Evolutionary conservation across 176 grass and related monocot genomes (phyloP), one percentile per base, ranked within the genome.

Genomic region (Oryza glumipatula): DNA sequence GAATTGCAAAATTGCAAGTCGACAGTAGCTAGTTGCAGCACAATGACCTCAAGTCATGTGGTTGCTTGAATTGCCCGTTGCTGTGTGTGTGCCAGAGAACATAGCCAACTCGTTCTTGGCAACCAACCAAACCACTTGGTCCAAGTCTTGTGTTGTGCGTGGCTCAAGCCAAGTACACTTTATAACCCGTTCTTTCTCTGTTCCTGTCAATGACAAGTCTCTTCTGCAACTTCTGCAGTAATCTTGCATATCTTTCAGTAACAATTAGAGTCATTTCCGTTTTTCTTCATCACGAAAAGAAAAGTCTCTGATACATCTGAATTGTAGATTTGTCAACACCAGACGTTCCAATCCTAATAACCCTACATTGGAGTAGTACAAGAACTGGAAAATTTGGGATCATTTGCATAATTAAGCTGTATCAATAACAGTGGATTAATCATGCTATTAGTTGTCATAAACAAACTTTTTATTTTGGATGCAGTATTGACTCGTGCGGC

Each of bases 361-460:
- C 47, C 47, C 47, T 58, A 58, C 54, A 21, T 58, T 58, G 1
- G 30, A 32, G 30, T 58, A 58, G 17, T 58, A 58, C 19, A n/a
- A n/a, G 6, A 58, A 21, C 17, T 58, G 3, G 54, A 15, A 58
- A 58, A 21, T 44, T 7, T 21, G 6, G 19, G 54, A 58, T 3
- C 9, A 21, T 9, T 6, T 9, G 19, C 22, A 23, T 38, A 28
- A 73, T 60, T 19, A 23, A n/a, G 49, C 2, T 63, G n/a, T n/a
- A n/a, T 90, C 83, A 80, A 69, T 8, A 77, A 82, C 74, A 82
- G 83, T 73, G 38, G 19, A 61, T 43, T 73, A 47, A 14, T 21
- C 7, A 45, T n/a, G 9, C 3, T n/a, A 56, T 2, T 21, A 19
- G 5, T 7, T 0, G 65, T 54, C 72, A 23, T 85, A 82, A 35